A percentile compares a stretch with the other conserved stretches of the same genome.
phyloP scores from a whole-genome alignment of 108 stramenopile species.

The Epithemia pelagica region DNA sequence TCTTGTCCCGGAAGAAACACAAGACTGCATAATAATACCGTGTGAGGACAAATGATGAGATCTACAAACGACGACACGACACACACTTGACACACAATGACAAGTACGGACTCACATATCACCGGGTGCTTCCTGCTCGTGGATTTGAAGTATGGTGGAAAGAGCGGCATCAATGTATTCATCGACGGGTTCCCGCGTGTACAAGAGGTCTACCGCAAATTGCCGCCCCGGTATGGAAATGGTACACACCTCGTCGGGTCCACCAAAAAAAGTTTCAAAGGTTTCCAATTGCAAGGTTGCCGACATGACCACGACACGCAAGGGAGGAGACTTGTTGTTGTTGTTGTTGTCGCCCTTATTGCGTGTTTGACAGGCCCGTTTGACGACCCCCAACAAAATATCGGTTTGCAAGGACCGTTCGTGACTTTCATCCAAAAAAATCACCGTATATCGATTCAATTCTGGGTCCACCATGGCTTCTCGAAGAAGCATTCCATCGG shows the following conservation, averaged over 20 bases:
- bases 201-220: constrained; percentile 78
- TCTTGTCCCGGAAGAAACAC: constrained; percentile 98
- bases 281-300: constrained; percentile 89
- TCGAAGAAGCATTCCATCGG: constrained; percentile 96
- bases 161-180: constrained; percentile 84
- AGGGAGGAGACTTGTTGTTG: constrained; percentile 21
- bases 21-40: too few relatives aligned
- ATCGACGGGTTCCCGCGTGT: constrained; percentile 59
- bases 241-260: constrained; percentile 27
- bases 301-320: constrained; percentile 94
- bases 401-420: constrained; percentile 95
- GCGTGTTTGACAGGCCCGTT: constrained; percentile 68
- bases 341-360: not conserved
- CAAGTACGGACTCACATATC: too few relatives aligned
- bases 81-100: too few relatives aligned
- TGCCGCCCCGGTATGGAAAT: constrained; percentile 85
- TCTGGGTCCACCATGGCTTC: constrained; percentile 86
- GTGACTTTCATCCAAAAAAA: constrained; percentile 97
- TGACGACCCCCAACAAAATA: constrained; percentile 72
- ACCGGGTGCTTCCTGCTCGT: constrained; percentile 49
- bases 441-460: constrained; percentile 67
- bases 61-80: too few relatives aligned
- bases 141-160: constrained; percentile 81
- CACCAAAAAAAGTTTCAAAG: constrained; percentile 77
- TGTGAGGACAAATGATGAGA: too few relatives aligned